Evolutionary conservation across 1,139 yeast species (phyloP).

Genomic region (Insectozyma bohioensis): DNA sequence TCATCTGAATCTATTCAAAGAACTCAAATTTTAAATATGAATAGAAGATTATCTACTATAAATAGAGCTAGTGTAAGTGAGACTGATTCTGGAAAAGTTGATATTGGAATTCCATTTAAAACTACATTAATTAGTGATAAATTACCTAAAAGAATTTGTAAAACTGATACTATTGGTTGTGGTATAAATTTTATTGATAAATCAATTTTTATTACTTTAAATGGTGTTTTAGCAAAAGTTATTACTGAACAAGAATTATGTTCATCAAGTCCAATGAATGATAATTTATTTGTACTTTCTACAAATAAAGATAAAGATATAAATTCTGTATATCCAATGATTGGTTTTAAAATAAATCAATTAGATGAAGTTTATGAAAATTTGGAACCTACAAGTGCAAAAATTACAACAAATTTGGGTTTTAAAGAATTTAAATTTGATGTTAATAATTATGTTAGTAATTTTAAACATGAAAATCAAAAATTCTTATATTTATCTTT

Average conservation of each 20-base stretch:
- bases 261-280: conserved; percentile 25
- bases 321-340: conserved; percentile 37
- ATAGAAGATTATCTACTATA: conserved; percentile 37
- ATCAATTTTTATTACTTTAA: conserved; percentile 74
- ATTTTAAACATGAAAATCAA: conserved; percentile 30
- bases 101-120: conserved; percentile 38
- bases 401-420: conserved; percentile 72
- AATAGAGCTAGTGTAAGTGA: conserved; percentile 30
- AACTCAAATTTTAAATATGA: conserved; percentile 35
- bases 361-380: conserved; percentile 11
- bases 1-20: conserved; percentile 31
- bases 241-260: conserved; percentile 32
- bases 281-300: conserved; percentile 26
- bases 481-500: conserved; percentile 14
- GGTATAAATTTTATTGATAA: conserved; percentile 72
- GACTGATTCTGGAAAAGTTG: conserved; percentile 33
- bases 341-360: conserved; percentile 41
- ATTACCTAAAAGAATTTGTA: conserved; percentile 19
- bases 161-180: conserved; percentile 73
- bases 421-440: conserved; percentile 66
- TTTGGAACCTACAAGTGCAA: conserved; percentile 12
- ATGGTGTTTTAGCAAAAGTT: conserved; percentile 57
- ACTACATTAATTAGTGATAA: conserved; percentile 18
- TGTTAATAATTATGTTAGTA: conserved; percentile 62
- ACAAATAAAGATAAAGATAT: conserved; percentile 16